These are phyloP conservation scores for Erodium moschatum DNA, from an alignment of 441 rosid species.

Conservation along the genomic window DNA sequence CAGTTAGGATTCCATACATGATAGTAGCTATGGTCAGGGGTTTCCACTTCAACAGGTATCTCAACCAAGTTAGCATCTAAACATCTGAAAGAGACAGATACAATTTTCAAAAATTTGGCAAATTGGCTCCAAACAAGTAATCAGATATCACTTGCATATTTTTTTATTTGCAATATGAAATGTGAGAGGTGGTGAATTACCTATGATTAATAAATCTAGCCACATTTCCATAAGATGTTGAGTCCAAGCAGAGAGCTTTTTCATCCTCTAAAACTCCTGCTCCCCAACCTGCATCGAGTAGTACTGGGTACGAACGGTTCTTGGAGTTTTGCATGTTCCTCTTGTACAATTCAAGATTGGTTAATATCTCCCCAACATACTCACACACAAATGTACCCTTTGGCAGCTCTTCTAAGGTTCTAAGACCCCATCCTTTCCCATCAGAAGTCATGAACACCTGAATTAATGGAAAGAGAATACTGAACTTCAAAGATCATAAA, in stretches of 20 bases:
- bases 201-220: constrained; percentile 93
- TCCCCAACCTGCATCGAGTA: constrained; percentile 81
- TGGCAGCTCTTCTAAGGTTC: constrained; percentile 69
- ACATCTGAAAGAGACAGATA: constrained; percentile 41
- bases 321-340: constrained; percentile 27
- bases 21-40: constrained; percentile 59
- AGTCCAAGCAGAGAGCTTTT: constrained; percentile 76
- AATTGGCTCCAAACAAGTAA: constrained; percentile 9
- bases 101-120: constrained; percentile 1
- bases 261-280: constrained; percentile 39
- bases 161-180: background rate
- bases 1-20: constrained; percentile 42
- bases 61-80: constrained; percentile 86
- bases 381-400: constrained; percentile 90
- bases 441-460: constrained; percentile 74
- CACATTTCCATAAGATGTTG: constrained; percentile 61
- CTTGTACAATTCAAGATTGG: constrained; percentile 47
- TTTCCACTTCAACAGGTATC: constrained; percentile 87
- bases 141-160: background rate
- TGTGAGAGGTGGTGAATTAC: constrained; percentile 25
- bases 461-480: constrained; percentile 6
- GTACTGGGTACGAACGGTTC: constrained; percentile 35
- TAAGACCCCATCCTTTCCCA: constrained; percentile 89
- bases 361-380: constrained; percentile 73
- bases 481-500: background rate